Percentiles rank a stretch among this genome's conserved stretches.
Conservation (phyloP, 441 rosid genomes). For the Arabidopsis lyrata region DNA sequence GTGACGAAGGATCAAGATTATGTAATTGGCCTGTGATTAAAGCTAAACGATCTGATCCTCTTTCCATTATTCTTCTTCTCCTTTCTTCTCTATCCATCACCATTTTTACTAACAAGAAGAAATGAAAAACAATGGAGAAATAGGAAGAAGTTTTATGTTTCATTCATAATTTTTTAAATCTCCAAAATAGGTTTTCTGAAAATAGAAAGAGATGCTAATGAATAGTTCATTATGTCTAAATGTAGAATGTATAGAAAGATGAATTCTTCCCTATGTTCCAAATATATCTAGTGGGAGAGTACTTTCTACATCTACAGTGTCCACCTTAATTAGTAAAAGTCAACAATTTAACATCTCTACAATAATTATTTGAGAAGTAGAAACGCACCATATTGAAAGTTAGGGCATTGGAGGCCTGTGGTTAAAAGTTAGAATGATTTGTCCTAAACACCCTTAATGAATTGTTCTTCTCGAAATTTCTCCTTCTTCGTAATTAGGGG, state of each 20-base stretch:
- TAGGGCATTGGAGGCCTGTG: too few relatives aligned
- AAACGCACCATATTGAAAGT: too few relatives aligned
- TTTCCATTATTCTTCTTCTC: slow-evolving; percentile 61
- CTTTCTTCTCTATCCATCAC: slow-evolving; percentile 54
- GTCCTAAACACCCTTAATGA: too few relatives aligned
- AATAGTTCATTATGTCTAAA: slow-evolving; percentile 38
- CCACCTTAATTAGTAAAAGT: neutral
- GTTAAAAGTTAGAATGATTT: too few relatives aligned
- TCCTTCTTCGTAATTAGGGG: too few relatives aligned
- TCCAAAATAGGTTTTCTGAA: neutral
- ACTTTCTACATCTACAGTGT: neutral
- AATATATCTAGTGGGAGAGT: neutral
- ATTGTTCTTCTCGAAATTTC: too few relatives aligned
- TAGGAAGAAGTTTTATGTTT: neutral
- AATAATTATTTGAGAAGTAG: too few relatives aligned
- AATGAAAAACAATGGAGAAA: neutral
- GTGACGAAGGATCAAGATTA: slow-evolving; percentile 44
- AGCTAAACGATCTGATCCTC: slow-evolving; percentile 77
- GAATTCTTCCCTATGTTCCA: neutral
- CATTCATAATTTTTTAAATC: slow-evolving; percentile 8
- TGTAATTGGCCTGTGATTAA: slow-evolving; percentile 65
- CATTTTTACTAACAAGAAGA: slow-evolving; percentile 37
- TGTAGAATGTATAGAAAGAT: slow-evolving; percentile 19
- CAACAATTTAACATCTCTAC: too few relatives aligned
- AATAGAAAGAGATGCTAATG: slow-evolving; percentile 31